Base-by-base conservation (phyloP, 768 basidiomycete species). In the Lactifluus echinatus region DNA sequence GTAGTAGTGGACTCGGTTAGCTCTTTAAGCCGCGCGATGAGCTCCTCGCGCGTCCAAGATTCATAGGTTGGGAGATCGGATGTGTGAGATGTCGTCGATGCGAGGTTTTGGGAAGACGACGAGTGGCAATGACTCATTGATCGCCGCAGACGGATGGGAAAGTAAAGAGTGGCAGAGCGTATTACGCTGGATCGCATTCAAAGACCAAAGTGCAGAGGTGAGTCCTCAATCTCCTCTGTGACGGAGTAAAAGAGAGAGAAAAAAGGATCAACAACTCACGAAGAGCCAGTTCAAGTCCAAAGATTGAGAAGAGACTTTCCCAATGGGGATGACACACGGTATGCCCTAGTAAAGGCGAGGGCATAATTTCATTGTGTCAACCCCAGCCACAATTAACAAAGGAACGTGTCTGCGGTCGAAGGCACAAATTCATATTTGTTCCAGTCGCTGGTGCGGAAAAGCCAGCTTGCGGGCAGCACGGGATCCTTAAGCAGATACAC, bases 261-360 rank as follows among this genome's bases (percentile, higher is more conserved):
- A 14, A 28, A 52, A 57, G 6, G 23, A 19, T 43, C 10, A 39
- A 11, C 2, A 46, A 62, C 63, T 62, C 60, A 57, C 56, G 45
- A 63, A 55, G 60, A 56, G 63, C 55, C 36, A 39, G n/a, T 34
- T 43, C 60, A 39, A 15, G 42, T 43, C 60, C 56, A 62, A 63
- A 63, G 52, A 62, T 58, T 55, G 49, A 1, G 2, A n/a, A 37
- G 60, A 46, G 54, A 56, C 36, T 58, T 61, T 50, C 31, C 2
- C 2, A 12, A 10, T 0, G 50, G 46, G 19, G 74, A 72, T 69
- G 69, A 66, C 68, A 76, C 77, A 79, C 79, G 74, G 79, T 79
- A 77, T 75, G 75, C 79, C 78, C 79, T 80, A 79, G 79, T 80
- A 80, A 80, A 80, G 79, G 79, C 78, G 79, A 80, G 79, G 79